A percentile compares a stretch with the other conserved stretches of the same genome.
Evolutionary conservation across 129 eudicot genomes (phyloP).

Genomic region (Helianthus annuus): HanXRQr2.0-SUNRISE NC_035446.2:138563779-138564278

Average conservation of each 20-base stretch:
- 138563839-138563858: conserved; percentile 32
- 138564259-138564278: conserved; percentile 46
- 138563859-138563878: conserved; percentile 39
- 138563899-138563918: conserved; percentile 10
- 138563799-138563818: conserved; percentile 43
- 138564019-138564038: too few relatives aligned
- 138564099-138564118: neutral
- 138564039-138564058: too few relatives aligned
- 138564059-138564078: too few relatives aligned
- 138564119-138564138: conserved; percentile 40
- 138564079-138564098: too few relatives aligned
- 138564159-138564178: conserved; percentile 33
- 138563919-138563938: neutral
- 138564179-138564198: conserved; percentile 38
- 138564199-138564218: conserved; percentile 27
- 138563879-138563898: neutral
- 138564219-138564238: conserved; percentile 40
- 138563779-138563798: conserved; percentile 31
- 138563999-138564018: too few relatives aligned
- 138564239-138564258: conserved; percentile 39
- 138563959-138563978: too few relatives aligned
- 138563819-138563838: conserved; percentile 36
- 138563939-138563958: too few relatives aligned
- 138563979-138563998: too few relatives aligned
- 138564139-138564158: conserved; percentile 40